Evolutionary conservation across 768 basidiomycete genomes (phyloP), one percentile per base, ranked within the genome.

Genomic region (Tephrocybe rancida): DNA sequence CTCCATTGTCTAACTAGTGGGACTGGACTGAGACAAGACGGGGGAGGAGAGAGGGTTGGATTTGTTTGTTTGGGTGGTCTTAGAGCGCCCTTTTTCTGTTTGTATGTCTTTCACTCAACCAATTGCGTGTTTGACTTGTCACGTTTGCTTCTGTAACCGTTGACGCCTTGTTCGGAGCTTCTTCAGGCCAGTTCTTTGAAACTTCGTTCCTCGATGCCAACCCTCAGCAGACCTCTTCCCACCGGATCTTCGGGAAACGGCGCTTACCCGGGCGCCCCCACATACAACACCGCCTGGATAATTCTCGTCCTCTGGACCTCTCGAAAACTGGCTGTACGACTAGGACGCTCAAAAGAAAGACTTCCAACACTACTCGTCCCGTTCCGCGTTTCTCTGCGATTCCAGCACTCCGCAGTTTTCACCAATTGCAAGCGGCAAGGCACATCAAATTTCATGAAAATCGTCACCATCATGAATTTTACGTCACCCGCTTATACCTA

Each of bases 71-170:
- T 29, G 29, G 11, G 38, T 26, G 19, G 39, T 41, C 21, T 41
- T 5, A 41, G 39, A 11, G 14, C 41, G 37, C 2, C 26, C 22
- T 42, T 48, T 24, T 14, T 11, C 14, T 35, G 46, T 34, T 48
- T 50, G 42, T 49, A 32, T 48, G 54, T 32, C 43, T 55, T 55
- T 38, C 37, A 39, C 18, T 21, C 35, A 38, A 48, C 21, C 43
- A 49, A 55, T 55, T 21, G 54, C 54, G 54, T 49, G 39, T 41
- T n/a, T n/a, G 30, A 6, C 39, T 8, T 41, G 39, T 41, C 39
- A 41, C 39, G n/a, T 19, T 41, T 7, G 16, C 35, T 41, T 41
- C 7, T 41, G 39, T 41, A 41, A 41, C 39, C 21, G 3, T 19
- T 41, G 7, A 7, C 13, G 30, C 13, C n/a, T 13, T 41, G 13